Base-by-base conservation (phyloP, 2,329 filamentous ascomycete genomes). In the Arthroderma uncinatum region DNA sequence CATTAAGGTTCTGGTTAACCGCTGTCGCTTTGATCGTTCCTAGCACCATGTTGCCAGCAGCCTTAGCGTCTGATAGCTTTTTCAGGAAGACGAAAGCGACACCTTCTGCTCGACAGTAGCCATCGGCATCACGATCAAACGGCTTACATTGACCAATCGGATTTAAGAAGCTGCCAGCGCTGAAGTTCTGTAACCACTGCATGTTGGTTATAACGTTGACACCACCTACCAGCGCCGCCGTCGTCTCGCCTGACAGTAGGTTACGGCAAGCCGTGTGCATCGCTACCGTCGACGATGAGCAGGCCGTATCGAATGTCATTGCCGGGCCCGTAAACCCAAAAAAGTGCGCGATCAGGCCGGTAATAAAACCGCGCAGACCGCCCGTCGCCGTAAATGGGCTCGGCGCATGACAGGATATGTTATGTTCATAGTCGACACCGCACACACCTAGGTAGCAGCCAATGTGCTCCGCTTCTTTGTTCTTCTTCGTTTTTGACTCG, bases 1-100 rank as follows among this genome's bases (percentile, higher is more conserved):
- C 83, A 64, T 90, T 83, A 0, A 85, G 86, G 0, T 86, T 91
- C 70, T 94, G 88, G 69, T 94, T 94, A 52, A 88, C 92, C 2
- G 83, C 81, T 0, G 84, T 81, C 28, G 0, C 70, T n/a, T n/a
- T n/a, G n/a, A n/a, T n/a, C n/a, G n/a, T n/a, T n/a, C n/a, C n/a
- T n/a, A n/a, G n/a, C n/a, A n/a, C n/a, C n/a, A n/a, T 70, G 56
- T 93, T 88, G 59, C 87, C 84, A 64, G 92, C 88, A 0, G 81
- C 81, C 54, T 86, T 69, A 0, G 88, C 88, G 70, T 92, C 88
- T 56, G 89, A 85, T 1, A 91, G 81, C 34, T 88, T 79, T 77
- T 93, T 93, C 52, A 93, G 74, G 21, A 93, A 78, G 53, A 93
- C 78, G 0, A 84, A 85, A 1, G 83, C 87, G 60, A 86, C 85